These are phyloP conservation scores for Nicotiana otophora DNA, from an alignment of 257 asterid genomes.

Conservation along the genomic window DNA sequence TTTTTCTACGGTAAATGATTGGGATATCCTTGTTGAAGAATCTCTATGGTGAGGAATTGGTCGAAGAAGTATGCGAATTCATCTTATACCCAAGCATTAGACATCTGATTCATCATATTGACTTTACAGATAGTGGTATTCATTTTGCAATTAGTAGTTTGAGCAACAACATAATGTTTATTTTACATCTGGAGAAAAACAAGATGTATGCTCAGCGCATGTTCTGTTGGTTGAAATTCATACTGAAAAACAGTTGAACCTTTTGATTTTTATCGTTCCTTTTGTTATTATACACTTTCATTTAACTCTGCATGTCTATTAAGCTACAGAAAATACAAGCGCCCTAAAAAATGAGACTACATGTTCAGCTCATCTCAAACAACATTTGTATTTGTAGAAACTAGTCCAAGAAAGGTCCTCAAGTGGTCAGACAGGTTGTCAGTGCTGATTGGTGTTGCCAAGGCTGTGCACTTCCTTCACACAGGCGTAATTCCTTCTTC, in stretches of 20 bases:
- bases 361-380: constrained; percentile 12
- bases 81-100: not conserved
- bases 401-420: constrained; percentile 51
- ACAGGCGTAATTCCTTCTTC: constrained; percentile 86
- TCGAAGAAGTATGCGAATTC: not conserved
- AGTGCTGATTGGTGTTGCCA: constrained; percentile 74
- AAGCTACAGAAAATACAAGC: not conserved
- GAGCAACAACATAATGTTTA: not conserved
- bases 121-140: not conserved
- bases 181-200: not conserved
- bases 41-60: not conserved
- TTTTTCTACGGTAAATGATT: not conserved
- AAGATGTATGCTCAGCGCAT: not conserved
- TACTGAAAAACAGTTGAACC: not conserved
- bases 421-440: constrained; percentile 89
- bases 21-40: not conserved
- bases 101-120: not conserved
- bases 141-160: not conserved
- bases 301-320: not conserved
- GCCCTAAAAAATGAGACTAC: not conserved
- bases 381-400: constrained; percentile 41
- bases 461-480: constrained; percentile 90
- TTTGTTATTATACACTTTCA: not conserved
- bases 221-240: not conserved
- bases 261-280: not conserved